Evolutionary conservation across 2,329 filamentous ascomycete genomes (phyloP).

Genomic region (Claviceps sp.): DNA sequence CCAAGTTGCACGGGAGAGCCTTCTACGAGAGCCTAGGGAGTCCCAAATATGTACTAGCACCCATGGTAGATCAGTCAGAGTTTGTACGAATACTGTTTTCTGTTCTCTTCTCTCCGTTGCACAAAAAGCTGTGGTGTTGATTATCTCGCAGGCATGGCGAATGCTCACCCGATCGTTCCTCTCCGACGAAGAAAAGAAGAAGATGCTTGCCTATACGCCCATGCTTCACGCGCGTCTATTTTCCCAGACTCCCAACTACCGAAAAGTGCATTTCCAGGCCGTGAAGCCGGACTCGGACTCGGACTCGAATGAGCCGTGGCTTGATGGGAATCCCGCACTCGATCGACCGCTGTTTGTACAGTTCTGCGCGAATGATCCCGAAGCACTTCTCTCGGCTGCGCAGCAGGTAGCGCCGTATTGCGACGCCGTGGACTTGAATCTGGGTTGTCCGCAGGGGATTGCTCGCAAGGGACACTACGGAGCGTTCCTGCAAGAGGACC

Average conservation of each 20-base stretch:
- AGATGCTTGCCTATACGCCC: constrained; percentile 77
- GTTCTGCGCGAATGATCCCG: constrained; percentile 82
- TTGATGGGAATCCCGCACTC: constrained; percentile 75
- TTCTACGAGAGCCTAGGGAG: constrained; percentile 94
- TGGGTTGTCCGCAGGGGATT: constrained; percentile 94
- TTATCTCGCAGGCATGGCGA: constrained; percentile 67
- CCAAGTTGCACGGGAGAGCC: constrained; percentile 67
- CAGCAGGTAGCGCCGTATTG: constrained; percentile 70
- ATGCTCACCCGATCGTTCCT: constrained; percentile 92
- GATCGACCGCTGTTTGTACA: constrained; percentile 91
- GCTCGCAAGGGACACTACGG: constrained; percentile 84
- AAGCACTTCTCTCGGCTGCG: constrained; percentile 69
- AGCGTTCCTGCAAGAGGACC: constrained; percentile 88
- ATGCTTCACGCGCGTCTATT: constrained; percentile 95
- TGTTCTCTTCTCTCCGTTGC: neutral
- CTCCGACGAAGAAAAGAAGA: constrained; percentile 45
- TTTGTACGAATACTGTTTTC: constrained; percentile 49
- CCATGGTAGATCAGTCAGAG: constrained; percentile 98
- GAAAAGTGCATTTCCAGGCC: constrained; percentile 69
- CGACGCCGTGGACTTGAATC: constrained; percentile 88
- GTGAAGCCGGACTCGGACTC: constrained; percentile 19
- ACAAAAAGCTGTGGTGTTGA: neutral
- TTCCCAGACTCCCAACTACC: constrained; percentile 60
- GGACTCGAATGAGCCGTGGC: constrained; percentile 32
- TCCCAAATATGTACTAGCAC: constrained; percentile 80